Percentiles rank a stretch among this genome's conserved stretches.
Conservation (phyloP, 768 basidiomycete species). For the Crassisporium funariophilum region DNA sequence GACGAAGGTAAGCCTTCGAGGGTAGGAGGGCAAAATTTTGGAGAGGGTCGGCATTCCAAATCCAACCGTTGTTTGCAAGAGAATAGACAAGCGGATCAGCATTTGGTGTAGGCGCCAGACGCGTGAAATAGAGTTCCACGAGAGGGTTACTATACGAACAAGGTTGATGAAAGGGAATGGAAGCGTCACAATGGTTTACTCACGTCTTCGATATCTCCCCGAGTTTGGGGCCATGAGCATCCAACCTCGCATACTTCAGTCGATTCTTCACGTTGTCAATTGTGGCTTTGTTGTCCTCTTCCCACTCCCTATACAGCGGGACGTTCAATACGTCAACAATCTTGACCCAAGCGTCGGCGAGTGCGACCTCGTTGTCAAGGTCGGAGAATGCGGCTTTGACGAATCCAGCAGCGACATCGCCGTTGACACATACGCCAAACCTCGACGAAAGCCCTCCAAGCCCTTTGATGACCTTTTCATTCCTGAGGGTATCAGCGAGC, state of each 20-base stretch:
- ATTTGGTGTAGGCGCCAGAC: constrained; percentile 49
- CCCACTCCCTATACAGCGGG: constrained; percentile 83
- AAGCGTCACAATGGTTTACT: constrained; percentile 30
- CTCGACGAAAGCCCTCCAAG: constrained; percentile 63
- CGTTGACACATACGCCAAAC: constrained; percentile 66
- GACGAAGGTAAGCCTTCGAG: constrained; percentile 92
- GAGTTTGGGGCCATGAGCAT: constrained; percentile 78
- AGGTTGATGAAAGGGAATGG: constrained; percentile 4
- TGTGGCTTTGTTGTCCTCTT: constrained; percentile 77
- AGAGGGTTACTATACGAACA: constrained; percentile 64
- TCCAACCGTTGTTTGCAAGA: constrained; percentile 98
- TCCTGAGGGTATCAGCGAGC: constrained; percentile 65
- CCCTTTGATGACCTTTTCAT: constrained; percentile 57
- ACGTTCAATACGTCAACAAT: constrained; percentile 90
- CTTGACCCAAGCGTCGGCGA: constrained; percentile 72
- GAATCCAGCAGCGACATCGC: constrained; percentile 70
- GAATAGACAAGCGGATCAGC: constrained; percentile 64
- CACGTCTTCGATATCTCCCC: constrained; percentile 79
- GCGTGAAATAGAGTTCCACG: constrained; percentile 92
- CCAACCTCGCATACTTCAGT: constrained; percentile 79
- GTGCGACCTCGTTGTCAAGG: constrained; percentile 47
- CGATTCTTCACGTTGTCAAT: constrained; percentile 75
- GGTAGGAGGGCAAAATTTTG: constrained; percentile 90
- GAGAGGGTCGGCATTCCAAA: constrained; percentile 95
- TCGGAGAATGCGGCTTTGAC: constrained; percentile 67